These are phyloP conservation scores for Mitragyna speciosa DNA, from an alignment of 257 asterid species.

Conservation along the genomic window DNA sequence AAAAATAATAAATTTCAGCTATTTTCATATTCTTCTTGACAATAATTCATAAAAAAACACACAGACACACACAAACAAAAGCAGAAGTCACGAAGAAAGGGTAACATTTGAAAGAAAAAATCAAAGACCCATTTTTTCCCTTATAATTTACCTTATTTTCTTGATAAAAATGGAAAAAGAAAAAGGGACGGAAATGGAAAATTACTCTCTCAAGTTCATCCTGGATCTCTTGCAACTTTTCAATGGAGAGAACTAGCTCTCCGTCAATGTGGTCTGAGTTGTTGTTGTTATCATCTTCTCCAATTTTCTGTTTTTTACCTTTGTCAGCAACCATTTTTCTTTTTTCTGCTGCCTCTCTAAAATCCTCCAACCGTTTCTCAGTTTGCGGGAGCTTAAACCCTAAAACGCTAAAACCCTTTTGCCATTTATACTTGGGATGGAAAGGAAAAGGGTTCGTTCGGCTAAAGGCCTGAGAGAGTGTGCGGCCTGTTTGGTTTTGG, in stretches of 20 bases:
- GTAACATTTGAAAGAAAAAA: not conserved
- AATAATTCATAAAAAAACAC: not conserved
- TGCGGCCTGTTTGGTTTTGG: not conserved
- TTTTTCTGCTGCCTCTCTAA: not conserved
- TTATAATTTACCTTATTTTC: not conserved
- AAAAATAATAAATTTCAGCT: not conserved
- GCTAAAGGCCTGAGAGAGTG: not conserved
- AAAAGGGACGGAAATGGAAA: not conserved
- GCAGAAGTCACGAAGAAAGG: not conserved
- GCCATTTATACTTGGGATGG: not conserved
- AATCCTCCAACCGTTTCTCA: constrained; percentile 1
- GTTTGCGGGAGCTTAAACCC: constrained; percentile 41
- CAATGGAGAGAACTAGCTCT: constrained; percentile 64
- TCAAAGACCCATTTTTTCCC: not conserved
- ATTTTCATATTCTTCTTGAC: too few relatives aligned
- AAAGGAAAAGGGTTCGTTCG: not conserved
- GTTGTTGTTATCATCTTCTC: constrained; percentile 43
- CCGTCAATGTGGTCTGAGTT: constrained; percentile 40
- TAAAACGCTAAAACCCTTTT: constrained; percentile 19
- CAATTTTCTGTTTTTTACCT: constrained; percentile 35
- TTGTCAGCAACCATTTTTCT: constrained; percentile 71
- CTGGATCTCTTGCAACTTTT: constrained; percentile 82
- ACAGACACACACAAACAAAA: not conserved
- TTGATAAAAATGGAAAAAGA: not conserved
- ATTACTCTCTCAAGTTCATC: constrained; percentile 81